Conservation (phyloP, 2,329 filamentous ascomycete species). For the Aspergillus pseudoglaucus region DNA sequence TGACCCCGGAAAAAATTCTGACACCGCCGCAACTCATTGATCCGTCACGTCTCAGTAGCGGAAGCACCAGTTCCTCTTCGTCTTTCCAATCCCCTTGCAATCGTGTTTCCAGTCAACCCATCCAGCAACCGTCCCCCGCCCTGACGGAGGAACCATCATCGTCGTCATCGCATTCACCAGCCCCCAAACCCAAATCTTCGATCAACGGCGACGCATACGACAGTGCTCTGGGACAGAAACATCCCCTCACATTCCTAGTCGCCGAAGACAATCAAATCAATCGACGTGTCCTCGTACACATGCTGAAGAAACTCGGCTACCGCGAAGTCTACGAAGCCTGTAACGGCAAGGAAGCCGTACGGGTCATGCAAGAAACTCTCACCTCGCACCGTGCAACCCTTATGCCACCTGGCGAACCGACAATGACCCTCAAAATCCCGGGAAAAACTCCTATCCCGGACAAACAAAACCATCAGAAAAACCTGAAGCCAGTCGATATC, state of each 20-base stretch:
- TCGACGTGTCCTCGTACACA: slow-evolving; percentile 58
- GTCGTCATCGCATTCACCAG: slow-evolving; percentile 4
- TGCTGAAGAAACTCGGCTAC: slow-evolving; percentile 63
- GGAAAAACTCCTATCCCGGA: slow-evolving; percentile 12
- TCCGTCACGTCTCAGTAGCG: slow-evolving; percentile 15
- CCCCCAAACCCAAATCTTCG: no score
- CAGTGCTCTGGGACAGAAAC: slow-evolving; percentile 51
- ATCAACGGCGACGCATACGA: slow-evolving; percentile 41
- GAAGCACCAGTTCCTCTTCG: slow-evolving; percentile 14
- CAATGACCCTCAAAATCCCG: slow-evolving; percentile 1
- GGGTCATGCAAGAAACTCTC: slow-evolving; percentile 48
- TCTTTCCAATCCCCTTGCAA: slow-evolving; percentile 16
- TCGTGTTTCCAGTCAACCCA: slow-evolving; percentile 18
- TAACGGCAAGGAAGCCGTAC: slow-evolving; percentile 62
- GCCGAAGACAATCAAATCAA: slow-evolving; percentile 70
- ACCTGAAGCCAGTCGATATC: slow-evolving; percentile 49
- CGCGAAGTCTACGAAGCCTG: slow-evolving; percentile 57
- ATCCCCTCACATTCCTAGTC: slow-evolving; percentile 62
- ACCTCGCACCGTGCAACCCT: slow-evolving; percentile 13
- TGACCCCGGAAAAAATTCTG: slow-evolving; percentile 44
- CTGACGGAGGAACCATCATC: slow-evolving; percentile 21
- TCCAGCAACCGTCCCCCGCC: slow-evolving; percentile 25
- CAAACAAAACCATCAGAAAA: slow-evolving; percentile 17
- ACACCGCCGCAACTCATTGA: slow-evolving; percentile 19
- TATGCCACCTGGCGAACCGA: slow-evolving; percentile 12